Percentiles rank a stretch among this genome's conserved stretches.
phyloP scores from a whole-genome alignment of 164 flowering plant genomes.

The Magnolia sinica region DNA sequence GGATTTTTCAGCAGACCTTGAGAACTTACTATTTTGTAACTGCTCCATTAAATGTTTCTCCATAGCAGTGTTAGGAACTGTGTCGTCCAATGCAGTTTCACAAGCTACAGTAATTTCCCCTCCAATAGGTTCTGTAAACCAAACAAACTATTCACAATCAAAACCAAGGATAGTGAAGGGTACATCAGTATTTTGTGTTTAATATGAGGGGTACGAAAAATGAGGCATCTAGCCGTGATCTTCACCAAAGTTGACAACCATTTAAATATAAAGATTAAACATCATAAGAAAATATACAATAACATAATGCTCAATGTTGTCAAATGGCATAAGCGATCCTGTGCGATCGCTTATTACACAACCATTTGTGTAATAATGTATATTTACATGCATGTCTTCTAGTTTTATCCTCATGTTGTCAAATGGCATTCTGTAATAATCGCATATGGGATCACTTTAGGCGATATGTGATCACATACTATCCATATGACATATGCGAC shows the following conservation, averaged over 20 bases:
- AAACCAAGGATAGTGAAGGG: not conserved
- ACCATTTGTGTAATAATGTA: too few species aligned
- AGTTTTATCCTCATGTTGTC: too few species aligned
- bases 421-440: too few species aligned
- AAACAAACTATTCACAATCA: not conserved
- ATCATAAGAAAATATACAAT: not conserved
- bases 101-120: slow-evolving; percentile 73
- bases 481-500: too few species aligned
- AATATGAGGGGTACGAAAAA: too few species aligned
- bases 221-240: too few species aligned
- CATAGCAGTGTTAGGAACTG: slow-evolving; percentile 46
- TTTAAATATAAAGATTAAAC: not conserved
- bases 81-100: slow-evolving; percentile 47
- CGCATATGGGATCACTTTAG: too few species aligned
- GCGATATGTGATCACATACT: too few species aligned
- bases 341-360: too few species aligned
- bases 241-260: not conserved
- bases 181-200: not conserved
- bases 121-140: slow-evolving; percentile 74
- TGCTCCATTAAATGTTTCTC: slow-evolving; percentile 73
- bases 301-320: too few species aligned
- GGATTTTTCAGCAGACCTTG: slow-evolving; percentile 25
- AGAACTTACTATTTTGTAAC: slow-evolving; percentile 48
- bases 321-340: too few species aligned
- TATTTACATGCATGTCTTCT: too few species aligned